phyloP scores from a whole-genome alignment of 2,329 filamentous ascomycete genomes.

The Cercospora sesami region DNA sequence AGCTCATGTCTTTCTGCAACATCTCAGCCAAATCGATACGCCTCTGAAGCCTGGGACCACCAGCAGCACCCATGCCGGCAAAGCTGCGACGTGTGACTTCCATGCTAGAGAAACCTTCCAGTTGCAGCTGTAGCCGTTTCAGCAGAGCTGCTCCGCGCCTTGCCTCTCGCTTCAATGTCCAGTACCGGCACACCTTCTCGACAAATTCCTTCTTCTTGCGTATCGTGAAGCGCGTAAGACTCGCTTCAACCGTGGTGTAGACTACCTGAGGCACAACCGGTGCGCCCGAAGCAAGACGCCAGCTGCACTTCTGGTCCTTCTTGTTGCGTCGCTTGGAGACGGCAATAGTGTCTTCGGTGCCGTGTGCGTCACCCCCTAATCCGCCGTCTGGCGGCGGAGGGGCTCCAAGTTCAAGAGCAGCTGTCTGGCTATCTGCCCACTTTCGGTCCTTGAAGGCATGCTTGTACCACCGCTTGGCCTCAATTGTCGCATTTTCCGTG shows the following conservation, averaged over 20 bases:
- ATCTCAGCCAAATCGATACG: constrained; percentile 85
- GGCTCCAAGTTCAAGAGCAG: constrained; percentile 77
- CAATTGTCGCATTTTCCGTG: constrained; percentile 74
- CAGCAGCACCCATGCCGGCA: constrained; percentile 86
- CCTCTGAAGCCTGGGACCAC: constrained; percentile 72
- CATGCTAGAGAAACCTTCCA: constrained; percentile 96
- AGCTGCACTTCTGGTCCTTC: constrained; percentile 65
- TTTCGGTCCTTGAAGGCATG: constrained; percentile 82
- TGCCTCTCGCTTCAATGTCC: constrained; percentile 94
- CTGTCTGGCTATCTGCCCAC: constrained; percentile 88
- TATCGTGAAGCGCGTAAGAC: constrained; percentile 78
- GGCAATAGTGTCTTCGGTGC: constrained; percentile 55
- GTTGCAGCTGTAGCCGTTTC: constrained; percentile 88
- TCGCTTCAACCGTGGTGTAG: constrained; percentile 79
- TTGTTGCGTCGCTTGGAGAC: constrained; percentile 62
- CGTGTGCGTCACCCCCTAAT: constrained; percentile 44
- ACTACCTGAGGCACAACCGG: constrained; percentile 90
- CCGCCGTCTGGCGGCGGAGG: constrained; percentile 51
- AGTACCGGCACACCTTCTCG: constrained; percentile 91
- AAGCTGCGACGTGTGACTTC: constrained; percentile 95
- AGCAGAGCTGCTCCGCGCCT: constrained; percentile 86
- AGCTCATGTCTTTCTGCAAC: constrained; percentile 73
- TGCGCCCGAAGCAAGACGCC: constrained; percentile 92
- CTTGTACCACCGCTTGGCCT: constrained; percentile 87
- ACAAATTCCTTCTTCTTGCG: constrained; percentile 90